Conservation (phyloP, 805 yeast species). For the Candida fluviatilis region DNA sequence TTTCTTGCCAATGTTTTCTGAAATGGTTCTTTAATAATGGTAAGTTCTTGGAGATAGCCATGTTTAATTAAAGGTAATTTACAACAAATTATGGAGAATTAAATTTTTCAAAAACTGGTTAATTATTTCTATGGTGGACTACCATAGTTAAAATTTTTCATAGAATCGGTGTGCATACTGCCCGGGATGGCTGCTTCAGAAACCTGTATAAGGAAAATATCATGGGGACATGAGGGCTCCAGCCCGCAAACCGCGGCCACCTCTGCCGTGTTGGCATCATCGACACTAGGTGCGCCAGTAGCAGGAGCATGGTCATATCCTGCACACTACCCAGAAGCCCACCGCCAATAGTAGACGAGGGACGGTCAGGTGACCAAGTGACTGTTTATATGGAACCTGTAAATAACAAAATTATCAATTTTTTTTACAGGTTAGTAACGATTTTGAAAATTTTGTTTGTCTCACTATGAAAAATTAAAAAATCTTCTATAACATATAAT, state of each 20-base stretch:
- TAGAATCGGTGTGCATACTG: not conserved
- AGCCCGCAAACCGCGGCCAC: too few species aligned
- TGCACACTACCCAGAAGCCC: too few species aligned
- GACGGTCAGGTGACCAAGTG: conserved; percentile 1
- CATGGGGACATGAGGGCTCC: too few species aligned
- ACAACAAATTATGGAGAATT: not conserved
- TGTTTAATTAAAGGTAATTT: conserved; percentile 10
- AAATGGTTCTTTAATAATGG: conserved; percentile 99
- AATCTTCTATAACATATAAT: not conserved
- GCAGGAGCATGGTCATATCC: too few species aligned
- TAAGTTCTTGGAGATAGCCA: conserved; percentile 98
- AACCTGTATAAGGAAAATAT: too few species aligned
- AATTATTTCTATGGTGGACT: not conserved
- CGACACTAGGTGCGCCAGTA: too few species aligned
- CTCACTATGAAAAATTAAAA: conserved; percentile 1
- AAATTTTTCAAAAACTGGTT: not conserved
- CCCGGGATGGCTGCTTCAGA: not conserved
- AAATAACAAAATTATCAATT: too few species aligned
- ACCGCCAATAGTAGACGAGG: too few species aligned
- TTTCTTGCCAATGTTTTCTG: conserved; percentile 99
- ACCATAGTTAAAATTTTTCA: conserved; percentile 1
- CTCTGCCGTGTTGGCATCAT: too few species aligned
- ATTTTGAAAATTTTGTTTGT: conserved; percentile 1
- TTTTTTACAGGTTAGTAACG: conserved; percentile 1
- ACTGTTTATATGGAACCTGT: conserved; percentile 6